phyloP scores from a whole-genome alignment of 1,139 yeast genomes.

The Geotrichum phurueaensis region DNA sequence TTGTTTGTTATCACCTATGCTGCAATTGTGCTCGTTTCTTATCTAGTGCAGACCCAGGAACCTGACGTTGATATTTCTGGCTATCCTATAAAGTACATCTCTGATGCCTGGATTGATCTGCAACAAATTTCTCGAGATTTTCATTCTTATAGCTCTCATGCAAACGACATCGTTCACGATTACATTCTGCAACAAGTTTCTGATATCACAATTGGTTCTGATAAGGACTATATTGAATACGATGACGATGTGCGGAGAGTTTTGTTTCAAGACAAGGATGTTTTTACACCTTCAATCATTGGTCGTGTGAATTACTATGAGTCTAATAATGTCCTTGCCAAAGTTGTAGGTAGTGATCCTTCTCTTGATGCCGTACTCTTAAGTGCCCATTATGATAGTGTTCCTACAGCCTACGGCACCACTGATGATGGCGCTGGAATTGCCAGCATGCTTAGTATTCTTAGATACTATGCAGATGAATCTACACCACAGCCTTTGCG shows the following conservation, averaged over 20 bases:
- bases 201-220: conserved; percentile 28
- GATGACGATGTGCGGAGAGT: conserved; percentile 45
- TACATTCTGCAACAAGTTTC: conserved; percentile 48
- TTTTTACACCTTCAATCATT: conserved; percentile 39
- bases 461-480: conserved; percentile 44
- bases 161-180: conserved; percentile 70
- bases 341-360: conserved; percentile 57
- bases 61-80: conserved; percentile 19
- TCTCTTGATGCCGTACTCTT: conserved; percentile 60
- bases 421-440: conserved; percentile 95
- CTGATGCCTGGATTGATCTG: conserved; percentile 60
- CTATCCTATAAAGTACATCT: conserved; percentile 31
- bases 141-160: conserved; percentile 75
- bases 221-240: conserved; percentile 45
- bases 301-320: conserved; percentile 63
- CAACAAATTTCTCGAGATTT: conserved; percentile 58
- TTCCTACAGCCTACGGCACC: conserved; percentile 79
- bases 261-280: conserved; percentile 45
- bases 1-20: conserved; percentile 24
- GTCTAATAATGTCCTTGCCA: conserved; percentile 69
- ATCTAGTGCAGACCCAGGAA: conserved; percentile 17
- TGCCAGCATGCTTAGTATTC: conserved; percentile 69
- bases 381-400: conserved; percentile 87
- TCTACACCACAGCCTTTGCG: conserved; percentile 53
- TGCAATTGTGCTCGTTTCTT: conserved; percentile 12